Evolutionary conservation across 2,329 filamentous ascomycete species (phyloP), one percentile per base, ranked within the genome.

Genomic region (Penicillium sp.): DNA sequence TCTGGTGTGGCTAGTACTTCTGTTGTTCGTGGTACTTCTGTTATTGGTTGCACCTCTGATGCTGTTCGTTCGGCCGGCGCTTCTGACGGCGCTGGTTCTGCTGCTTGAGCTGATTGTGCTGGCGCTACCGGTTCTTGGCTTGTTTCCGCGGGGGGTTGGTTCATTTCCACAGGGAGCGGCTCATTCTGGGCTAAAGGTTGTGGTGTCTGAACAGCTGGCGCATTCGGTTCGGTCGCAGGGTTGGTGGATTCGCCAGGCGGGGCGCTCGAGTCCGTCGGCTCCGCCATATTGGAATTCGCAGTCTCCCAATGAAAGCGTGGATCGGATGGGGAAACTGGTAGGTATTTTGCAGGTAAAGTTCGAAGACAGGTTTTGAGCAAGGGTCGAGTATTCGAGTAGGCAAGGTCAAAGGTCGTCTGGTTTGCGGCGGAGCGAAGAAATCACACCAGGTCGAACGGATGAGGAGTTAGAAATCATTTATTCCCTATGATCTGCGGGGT

Each of bases 391-490:
- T 47, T 53, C 43, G 50, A 56, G 22, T 20, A 40, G 44, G 58
- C 24, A 44, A 56, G 60, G 63, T 66, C 64, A 66, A 64, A 65
- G 61, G 51, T 48, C 51, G 53, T 59, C 54, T 50, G 55, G 57
- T 47, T 64, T 63, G 56, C 59, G 50, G 58, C 61, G 59, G 57
- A 61, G 61, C 50, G 60, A 50, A 61, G 58, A 59, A 59, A 59
- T 53, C 58, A 65, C 60, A 64, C 62, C 63, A 61, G 58, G 57
- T 65, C 57, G 63, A 55, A 58, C 57, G 60, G 55, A 56, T 35
- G 56, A 53, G 43, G 48, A 61, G 44, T 53, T 55, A 50, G 58
- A 62, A 65, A 66, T 65, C 64, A 66, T 66, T 65, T 66, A 66
- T 66, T 61, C 51, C 52, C 58, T 60, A 47, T 51, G 29, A 34